These are phyloP conservation scores for Phascolomyces articulosus DNA, from an alignment of 371 early-diverging fungal genomes.

Conservation along the genomic window DNA sequence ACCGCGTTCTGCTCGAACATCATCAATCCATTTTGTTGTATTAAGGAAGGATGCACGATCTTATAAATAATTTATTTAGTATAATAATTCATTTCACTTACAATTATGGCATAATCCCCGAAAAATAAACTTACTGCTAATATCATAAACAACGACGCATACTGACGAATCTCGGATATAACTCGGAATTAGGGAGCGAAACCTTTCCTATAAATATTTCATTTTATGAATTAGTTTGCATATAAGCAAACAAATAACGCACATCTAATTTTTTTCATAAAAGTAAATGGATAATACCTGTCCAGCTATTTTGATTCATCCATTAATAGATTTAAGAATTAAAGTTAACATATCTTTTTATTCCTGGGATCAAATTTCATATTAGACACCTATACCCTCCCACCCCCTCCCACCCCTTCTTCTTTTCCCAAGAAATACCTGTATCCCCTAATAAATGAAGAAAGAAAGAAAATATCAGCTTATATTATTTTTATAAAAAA, in stretches of 20 bases:
- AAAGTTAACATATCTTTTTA: not conserved
- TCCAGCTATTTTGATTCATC: not conserved
- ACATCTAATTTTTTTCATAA: not conserved
- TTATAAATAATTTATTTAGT: not conserved
- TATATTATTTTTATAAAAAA: not conserved
- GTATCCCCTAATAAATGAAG: conserved; percentile 86
- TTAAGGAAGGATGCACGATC: conserved; percentile 81
- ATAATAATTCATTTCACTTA: not conserved
- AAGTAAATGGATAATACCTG: too few species aligned
- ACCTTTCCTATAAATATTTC: conserved; percentile 76
- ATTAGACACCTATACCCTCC: not conserved
- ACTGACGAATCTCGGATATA: conserved; percentile 99
- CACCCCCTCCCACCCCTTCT: not conserved
- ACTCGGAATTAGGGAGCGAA: conserved; percentile 96
- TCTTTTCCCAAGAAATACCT: conserved; percentile 88
- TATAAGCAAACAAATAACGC: not conserved
- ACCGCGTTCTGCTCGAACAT: conserved; percentile 94
- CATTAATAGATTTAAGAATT: too few species aligned
- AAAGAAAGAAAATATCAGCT: not conserved
- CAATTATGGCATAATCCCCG: too few species aligned
- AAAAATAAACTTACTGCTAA: conserved; percentile 68
- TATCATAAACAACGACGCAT: conserved; percentile 98
- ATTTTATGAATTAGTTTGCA: not conserved
- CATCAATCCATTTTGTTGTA: conserved; percentile 96
- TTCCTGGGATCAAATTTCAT: not conserved